A percentile compares a stretch with the other conserved stretches of the same genome.
Evolutionary conservation across 306 rosid genomes (phyloP).

Genomic region (Cucurbita ficifolia): DNA sequence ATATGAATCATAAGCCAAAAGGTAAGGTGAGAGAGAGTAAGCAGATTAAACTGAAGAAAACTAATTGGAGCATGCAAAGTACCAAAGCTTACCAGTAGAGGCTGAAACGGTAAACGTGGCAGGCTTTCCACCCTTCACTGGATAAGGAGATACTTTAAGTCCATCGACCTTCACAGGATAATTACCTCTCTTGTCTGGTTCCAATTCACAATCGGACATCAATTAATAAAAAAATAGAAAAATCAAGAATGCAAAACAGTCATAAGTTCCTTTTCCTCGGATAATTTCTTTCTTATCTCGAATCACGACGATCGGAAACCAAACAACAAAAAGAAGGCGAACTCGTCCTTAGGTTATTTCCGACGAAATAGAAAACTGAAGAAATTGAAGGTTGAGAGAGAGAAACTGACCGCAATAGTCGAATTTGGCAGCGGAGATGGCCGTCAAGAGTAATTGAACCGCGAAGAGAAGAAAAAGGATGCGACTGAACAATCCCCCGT

Average conservation of each 20-base stretch:
- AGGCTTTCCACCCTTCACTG: conserved; percentile 51
- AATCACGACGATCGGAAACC: background rate
- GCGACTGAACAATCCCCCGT: background rate
- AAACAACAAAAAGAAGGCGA: background rate
- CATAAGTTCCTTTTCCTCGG: background rate
- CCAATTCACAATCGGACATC: background rate
- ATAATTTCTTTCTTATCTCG: background rate
- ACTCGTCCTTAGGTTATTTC: background rate
- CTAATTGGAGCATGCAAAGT: background rate
- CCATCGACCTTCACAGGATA: conserved; percentile 60
- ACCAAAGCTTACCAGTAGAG: conserved; percentile 34
- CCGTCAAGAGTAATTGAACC: conserved; percentile 17
- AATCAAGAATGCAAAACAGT: background rate
- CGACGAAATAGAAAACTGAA: background rate
- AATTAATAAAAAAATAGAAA: background rate
- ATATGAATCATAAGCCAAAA: background rate
- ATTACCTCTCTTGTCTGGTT: conserved; percentile 37
- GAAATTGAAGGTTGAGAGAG: background rate
- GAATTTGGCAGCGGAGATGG: conserved; percentile 28
- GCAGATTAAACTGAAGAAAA: background rate
- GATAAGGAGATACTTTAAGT: conserved; percentile 44
- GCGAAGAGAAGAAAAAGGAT: conserved; percentile 24
- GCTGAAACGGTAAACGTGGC: conserved; percentile 70
- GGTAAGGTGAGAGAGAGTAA: background rate
- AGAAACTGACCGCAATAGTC: conserved; percentile 46